phyloP scores from a whole-genome alignment of 148 eudicot species.

The Selenicereus undatus region DNA sequence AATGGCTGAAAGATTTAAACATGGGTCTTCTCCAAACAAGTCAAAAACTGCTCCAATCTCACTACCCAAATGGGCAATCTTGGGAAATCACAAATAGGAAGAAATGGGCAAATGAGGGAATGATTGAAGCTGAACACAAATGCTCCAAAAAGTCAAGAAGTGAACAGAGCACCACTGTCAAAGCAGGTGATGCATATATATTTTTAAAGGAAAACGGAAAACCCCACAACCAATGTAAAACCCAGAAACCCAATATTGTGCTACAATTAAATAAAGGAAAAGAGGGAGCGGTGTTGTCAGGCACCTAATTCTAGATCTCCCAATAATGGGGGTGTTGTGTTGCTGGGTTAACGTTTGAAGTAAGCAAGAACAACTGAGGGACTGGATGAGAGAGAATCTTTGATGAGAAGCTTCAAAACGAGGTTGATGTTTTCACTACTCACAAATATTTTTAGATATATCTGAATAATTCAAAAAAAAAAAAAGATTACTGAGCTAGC shows the following conservation, averaged over 20 bases:
- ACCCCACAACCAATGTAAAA: not conserved
- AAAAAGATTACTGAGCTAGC: not conserved
- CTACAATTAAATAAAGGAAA: not conserved
- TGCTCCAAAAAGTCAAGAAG: conserved; percentile 20
- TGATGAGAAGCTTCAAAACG: conserved; percentile 10
- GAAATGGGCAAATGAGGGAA: conserved; percentile 19
- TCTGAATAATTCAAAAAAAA: not conserved
- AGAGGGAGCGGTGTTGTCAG: conserved; percentile 30
- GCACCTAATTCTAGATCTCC: conserved; percentile 39
- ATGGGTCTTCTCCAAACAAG: conserved; percentile 5
- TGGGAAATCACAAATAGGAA: not conserved
- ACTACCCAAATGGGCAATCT: conserved; percentile 17
- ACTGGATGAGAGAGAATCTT: conserved; percentile 11
- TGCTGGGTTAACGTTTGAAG: conserved; percentile 21
- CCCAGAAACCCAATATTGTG: not conserved
- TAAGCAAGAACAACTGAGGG: conserved; percentile 17
- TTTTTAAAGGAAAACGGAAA: not conserved
- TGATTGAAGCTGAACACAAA: conserved; percentile 23
- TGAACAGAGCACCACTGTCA: conserved; percentile 17
- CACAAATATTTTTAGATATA: not conserved
- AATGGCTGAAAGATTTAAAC: conserved; percentile 17
- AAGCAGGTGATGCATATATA: not conserved
- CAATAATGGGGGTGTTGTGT: conserved; percentile 13
- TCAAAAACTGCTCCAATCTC: conserved; percentile 15
- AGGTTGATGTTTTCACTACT: not conserved